Evolutionary conservation across 306 rosid genomes (phyloP), one percentile per base, ranked within the genome.

Genomic region (Glycine soja): DNA sequence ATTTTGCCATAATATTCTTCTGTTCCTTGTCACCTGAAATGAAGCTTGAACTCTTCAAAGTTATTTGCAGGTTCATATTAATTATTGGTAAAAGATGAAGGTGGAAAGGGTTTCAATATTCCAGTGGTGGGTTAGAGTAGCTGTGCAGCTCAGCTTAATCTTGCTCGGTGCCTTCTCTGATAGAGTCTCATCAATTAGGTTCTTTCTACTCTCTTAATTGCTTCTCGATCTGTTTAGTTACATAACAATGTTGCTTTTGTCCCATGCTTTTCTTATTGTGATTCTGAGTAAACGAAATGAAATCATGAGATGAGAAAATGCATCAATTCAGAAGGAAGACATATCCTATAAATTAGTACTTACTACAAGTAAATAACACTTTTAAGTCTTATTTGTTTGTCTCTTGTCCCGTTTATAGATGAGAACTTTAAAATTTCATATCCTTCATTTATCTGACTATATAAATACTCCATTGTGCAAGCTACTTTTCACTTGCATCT

Each of bases 141-240:
- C 53, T 59, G 8, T 76, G 7, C 57, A 15, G 12, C 61, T 88
- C 10, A 54, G 81, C 68, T 61, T 86, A 43, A 3, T 68, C 84
- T 51, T 79, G 47, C 58, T 76, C 9, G 61, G 43, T 73, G 78
- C 77, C 3, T 76, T 16, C 74, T 86, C 84, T 63, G 78, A 72
- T 38, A 50, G 34, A 18, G 48, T 47, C 46, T 52, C 76, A 5
- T 46, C 40, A 3, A 36, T 64, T 34, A 89, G 96, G 93, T 91
- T 75, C 67, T 59, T 12, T 71, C 68, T 56, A 4, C 15, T 51
- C 15, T 46, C 12, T 46, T 46, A 46, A 46, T 46, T 46, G 12
- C 12, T 9, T 46, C 10, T 46, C n/a, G n/a, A n/a, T n/a, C 12
- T 46, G 46, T 6, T 42, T 42, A 42, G 46, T 42, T 42, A 42